Evolutionary conservation across 768 basidiomycete species (phyloP), one percentile per base, ranked within the genome.

Genomic region (Paxillus ammoniavirescens): DNA sequence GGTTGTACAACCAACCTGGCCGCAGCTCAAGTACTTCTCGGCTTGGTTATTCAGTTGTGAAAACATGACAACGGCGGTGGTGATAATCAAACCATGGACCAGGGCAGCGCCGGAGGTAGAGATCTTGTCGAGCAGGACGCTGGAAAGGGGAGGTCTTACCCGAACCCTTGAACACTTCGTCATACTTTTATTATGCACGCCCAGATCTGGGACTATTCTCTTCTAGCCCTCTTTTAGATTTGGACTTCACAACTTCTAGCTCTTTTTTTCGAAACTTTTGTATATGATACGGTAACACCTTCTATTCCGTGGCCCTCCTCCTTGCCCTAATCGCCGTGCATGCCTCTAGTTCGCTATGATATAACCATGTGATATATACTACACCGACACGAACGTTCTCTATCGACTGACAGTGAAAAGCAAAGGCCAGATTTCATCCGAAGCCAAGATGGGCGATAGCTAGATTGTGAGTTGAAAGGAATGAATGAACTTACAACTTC

Each of bases 1-100:
- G 89, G 85, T 75, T 95, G 55, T 98, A 97, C 75, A 96, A 95
- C 67, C 84, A 87, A 56, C 91, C 69, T 18, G 60, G 38, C 48
- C 70, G 68, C 21, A 76, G 40, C 67, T 74, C 50, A 64, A 71
- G 49, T 67, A 28, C 67, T 5, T 61, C 65, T 40, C 63, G 69
- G 38, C 38, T 62, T 10, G 56, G 60, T 35, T 72, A 70, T 58
- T 57, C 63, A 33, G 61, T 64, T 10, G 57, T 62, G 46, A 70
- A 70, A 48, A 61, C 51, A 3, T 59, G 52, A 60, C 42, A 36
- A 28, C 8, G 28, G 21, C 50, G 50, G 53, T 51, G 38, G 47
- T 51, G 47, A 45, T 44, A 30, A 40, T 50, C 30, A 23, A 17
- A 38, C 45, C 21, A 42, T 51, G 35, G 31, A 45, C 23, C 38